Evolutionary conservation across 768 basidiomycete genomes (phyloP).

Genomic region (Lactifluus hygrophoroides): DNA sequence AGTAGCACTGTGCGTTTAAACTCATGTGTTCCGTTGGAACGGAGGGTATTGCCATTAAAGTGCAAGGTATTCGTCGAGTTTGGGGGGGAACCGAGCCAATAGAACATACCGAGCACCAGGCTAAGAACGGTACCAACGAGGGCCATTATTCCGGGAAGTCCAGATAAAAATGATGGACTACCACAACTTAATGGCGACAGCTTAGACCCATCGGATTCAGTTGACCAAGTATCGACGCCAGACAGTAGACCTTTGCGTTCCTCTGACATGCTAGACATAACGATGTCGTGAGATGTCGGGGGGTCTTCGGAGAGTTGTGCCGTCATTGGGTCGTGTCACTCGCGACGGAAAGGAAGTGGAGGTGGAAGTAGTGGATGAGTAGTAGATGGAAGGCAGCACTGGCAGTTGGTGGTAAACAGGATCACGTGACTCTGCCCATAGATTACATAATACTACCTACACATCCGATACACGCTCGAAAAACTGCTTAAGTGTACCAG

Average conservation of each 20-base stretch:
- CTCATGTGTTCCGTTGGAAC: conserved; percentile 76
- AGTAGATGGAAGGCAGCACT: too few species aligned
- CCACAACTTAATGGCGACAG: neutral
- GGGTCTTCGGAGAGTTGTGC: neutral
- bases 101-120: neutral
- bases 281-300: neutral
- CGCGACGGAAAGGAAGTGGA: neutral
- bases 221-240: neutral
- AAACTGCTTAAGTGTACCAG: conserved; percentile 85
- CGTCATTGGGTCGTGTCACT: neutral
- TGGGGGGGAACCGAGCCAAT: conserved; percentile 3
- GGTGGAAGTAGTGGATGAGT: too few species aligned
- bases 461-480: conserved; percentile 74
- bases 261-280: neutral
- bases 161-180: conserved; percentile 2
- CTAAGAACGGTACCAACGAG: neutral
- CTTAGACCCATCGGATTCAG: neutral
- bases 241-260: conserved; percentile 23
- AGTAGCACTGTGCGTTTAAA: conserved; percentile 76
- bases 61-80: conserved; percentile 16
- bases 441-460: conserved; percentile 29
- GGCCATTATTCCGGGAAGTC: conserved; percentile 7
- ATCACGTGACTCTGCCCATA: neutral
- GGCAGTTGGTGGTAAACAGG: too few species aligned
- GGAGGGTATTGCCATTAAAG: conserved; percentile 35